Evolutionary conservation across 345 rosid genomes (phyloP).

Genomic region (Brassica juncea): DNA sequence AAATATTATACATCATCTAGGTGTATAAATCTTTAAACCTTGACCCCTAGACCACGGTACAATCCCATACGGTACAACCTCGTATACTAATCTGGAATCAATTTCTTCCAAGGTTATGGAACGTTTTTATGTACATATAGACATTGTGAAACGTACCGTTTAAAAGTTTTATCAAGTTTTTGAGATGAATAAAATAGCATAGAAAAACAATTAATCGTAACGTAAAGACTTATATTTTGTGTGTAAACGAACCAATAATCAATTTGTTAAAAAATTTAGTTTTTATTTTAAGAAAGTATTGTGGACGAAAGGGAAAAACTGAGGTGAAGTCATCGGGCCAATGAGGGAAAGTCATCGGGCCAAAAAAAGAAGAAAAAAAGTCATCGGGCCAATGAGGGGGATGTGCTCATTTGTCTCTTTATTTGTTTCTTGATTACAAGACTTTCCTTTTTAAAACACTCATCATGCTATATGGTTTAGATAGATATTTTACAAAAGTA

Average conservation of each 20-base stretch:
- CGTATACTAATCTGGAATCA: not conserved
- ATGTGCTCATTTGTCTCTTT: not conserved
- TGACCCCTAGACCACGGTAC: no score
- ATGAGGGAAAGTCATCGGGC: not conserved
- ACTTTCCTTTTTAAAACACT: not conserved
- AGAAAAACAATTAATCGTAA: not conserved
- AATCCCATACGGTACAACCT: no score
- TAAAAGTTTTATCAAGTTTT: not conserved
- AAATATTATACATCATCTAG: no score
- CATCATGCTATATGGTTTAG: not conserved
- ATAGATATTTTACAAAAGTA: not conserved
- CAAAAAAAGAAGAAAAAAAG: not conserved
- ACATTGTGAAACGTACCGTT: not conserved
- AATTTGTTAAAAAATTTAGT: not conserved
- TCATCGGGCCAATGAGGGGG: slow-evolving; percentile 22
- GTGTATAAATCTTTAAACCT: no score
- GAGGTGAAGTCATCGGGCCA: slow-evolving; percentile 20
- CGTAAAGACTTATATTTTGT: not conserved
- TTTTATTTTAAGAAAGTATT: not conserved
- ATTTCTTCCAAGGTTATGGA: not conserved
- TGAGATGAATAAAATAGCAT: not conserved
- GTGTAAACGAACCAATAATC: not conserved
- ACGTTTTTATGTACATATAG: not conserved
- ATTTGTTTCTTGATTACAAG: not conserved
- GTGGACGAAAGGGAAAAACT: not conserved